Conservation (phyloP, 768 basidiomycete species). For the Mycena pura region DNA sequence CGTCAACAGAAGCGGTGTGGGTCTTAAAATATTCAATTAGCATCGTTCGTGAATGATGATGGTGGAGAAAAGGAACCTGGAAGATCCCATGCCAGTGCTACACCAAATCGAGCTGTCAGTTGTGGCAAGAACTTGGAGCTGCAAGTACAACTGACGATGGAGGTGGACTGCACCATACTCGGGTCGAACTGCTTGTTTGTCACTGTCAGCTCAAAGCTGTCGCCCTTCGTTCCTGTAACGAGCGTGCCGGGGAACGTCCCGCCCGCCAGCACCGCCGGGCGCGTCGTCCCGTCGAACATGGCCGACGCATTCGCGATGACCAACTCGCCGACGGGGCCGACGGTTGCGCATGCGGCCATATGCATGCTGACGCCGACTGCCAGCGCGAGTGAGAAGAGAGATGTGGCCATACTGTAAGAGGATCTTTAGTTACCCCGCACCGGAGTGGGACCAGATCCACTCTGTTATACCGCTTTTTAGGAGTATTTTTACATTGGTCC, state of each 20-base stretch:
- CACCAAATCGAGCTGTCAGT: background rate
- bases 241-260: slow-evolving; percentile 42
- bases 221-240: slow-evolving; percentile 46
- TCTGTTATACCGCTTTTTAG: too few species aligned
- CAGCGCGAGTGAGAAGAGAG: too few species aligned
- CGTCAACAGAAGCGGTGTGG: slow-evolving; percentile 42
- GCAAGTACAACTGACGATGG: slow-evolving; percentile 41
- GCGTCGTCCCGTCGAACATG: background rate
- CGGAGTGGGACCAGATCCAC: too few species aligned
- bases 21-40: too few species aligned
- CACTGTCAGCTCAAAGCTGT: slow-evolving; percentile 49
- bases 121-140: background rate
- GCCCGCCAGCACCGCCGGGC: slow-evolving; percentile 35
- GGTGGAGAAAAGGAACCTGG: too few species aligned
- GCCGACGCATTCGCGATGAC: background rate
- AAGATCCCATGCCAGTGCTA: slow-evolving; percentile 46
- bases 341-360: too few species aligned
- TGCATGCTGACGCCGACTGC: too few species aligned
- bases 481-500: too few species aligned
- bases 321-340: slow-evolving; percentile 1
- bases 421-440: too few species aligned
- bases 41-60: too few species aligned
- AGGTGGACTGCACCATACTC: slow-evolving; percentile 47
- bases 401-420: too few species aligned
- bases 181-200: slow-evolving; percentile 44